Conservation (phyloP, 441 rosid genomes). For the Adansonia rubrostipa region DNA sequence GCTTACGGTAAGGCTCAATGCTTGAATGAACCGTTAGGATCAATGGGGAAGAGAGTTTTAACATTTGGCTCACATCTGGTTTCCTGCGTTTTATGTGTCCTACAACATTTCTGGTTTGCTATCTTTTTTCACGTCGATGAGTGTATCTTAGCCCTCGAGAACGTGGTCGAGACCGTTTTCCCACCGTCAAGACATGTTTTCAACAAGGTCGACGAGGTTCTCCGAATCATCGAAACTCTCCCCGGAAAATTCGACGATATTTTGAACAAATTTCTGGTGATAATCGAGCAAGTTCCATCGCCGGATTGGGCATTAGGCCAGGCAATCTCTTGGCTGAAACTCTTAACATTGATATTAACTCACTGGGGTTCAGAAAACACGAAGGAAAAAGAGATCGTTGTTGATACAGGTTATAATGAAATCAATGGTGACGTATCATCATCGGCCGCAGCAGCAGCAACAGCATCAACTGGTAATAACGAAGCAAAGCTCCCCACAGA, state of each 20-base stretch:
- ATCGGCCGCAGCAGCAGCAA: not conserved
- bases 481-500: constrained; percentile 19
- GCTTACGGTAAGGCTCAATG: constrained; percentile 41
- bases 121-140: constrained; percentile 50
- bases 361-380: constrained; percentile 39
- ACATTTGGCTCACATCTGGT: constrained; percentile 22
- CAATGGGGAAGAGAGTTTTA: constrained; percentile 30
- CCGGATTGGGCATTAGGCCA: constrained; percentile 41
- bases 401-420: constrained; percentile 40
- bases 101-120: constrained; percentile 42
- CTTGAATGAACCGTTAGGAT: constrained; percentile 41
- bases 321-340: constrained; percentile 24
- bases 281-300: constrained; percentile 39
- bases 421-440: not conserved
- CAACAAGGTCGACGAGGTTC: constrained; percentile 45
- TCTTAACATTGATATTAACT: not conserved
- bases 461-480: not conserved
- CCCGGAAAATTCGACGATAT: constrained; percentile 53
- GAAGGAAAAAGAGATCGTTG: constrained; percentile 49
- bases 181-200: constrained; percentile 54
- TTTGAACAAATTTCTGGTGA: constrained; percentile 37
- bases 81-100: constrained; percentile 34
- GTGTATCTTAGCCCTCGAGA: constrained; percentile 50
- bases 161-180: constrained; percentile 41
- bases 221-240: constrained; percentile 43